Evolutionary conservation across 177 flowering plant species (phyloP).

Genomic region (Vitis hybrid): DNA sequence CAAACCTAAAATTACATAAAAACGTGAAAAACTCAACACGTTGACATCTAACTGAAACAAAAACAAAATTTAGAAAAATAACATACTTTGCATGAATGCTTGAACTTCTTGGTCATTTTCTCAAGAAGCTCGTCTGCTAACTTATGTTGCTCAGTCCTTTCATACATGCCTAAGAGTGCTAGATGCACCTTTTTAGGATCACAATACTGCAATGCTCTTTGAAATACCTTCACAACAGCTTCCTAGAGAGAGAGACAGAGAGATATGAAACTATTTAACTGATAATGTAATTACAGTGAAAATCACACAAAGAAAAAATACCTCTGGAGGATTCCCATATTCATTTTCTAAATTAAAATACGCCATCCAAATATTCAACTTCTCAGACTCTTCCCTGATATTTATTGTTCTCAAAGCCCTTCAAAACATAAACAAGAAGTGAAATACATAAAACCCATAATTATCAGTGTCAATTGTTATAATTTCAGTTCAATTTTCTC

Average conservation of each 20-base stretch:
- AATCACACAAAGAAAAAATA: constrained; percentile 13
- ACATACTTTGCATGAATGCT: constrained; percentile 73
- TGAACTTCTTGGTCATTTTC: constrained; percentile 80
- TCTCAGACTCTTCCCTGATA: constrained; percentile 81
- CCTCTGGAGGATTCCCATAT: constrained; percentile 88
- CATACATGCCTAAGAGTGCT: constrained; percentile 70
- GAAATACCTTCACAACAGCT: constrained; percentile 68
- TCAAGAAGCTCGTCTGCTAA: constrained; percentile 73
- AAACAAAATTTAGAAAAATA: not conserved
- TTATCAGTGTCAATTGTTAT: too few species aligned
- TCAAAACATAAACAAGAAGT: constrained; percentile 7
- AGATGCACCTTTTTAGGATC: constrained; percentile 80
- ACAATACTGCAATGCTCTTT: constrained; percentile 80
- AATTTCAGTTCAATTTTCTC: too few species aligned
- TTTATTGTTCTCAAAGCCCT: constrained; percentile 93
- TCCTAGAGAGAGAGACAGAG: constrained; percentile 45
- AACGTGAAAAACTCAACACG: not conserved
- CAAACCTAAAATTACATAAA: constrained; percentile 52
- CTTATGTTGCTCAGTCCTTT: constrained; percentile 62
- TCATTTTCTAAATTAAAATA: constrained; percentile 85
- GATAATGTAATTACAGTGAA: not conserved
- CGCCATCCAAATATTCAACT: constrained; percentile 88
- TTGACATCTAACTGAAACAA: not conserved
- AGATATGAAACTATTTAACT: too few species aligned
- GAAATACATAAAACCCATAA: not conserved